Conservation (phyloP, 169 alveolate genomes). For the Sarcocystis neurona region DNA sequence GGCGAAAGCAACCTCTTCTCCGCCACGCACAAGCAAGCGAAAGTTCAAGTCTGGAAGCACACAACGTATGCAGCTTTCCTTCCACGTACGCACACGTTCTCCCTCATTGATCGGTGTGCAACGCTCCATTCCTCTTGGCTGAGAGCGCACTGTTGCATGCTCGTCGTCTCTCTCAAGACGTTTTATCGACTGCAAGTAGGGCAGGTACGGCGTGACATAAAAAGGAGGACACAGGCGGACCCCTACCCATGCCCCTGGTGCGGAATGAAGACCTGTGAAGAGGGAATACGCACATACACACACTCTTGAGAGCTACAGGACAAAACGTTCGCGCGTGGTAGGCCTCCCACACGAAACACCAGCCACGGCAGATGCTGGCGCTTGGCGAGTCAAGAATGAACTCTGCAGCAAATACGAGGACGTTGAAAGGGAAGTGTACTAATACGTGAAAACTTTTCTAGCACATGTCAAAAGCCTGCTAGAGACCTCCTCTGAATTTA, state of each 20-base stretch:
- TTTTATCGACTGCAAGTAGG: constrained; percentile 51
- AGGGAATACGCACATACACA: not conserved
- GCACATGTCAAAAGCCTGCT: too few species aligned
- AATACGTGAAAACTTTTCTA: too few species aligned
- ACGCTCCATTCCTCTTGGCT: not conserved
- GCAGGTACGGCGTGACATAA: constrained; percentile 54
- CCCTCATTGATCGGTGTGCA: not conserved
- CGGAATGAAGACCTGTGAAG: constrained; percentile 26
- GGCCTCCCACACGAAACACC: not conserved
- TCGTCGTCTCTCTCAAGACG: not conserved
- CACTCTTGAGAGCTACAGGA: not conserved
- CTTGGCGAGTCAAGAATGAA: too few species aligned
- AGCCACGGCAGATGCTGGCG: too few species aligned
- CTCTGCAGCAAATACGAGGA: too few species aligned
- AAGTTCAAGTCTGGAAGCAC: constrained; percentile 49
- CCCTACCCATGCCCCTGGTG: constrained; percentile 60
- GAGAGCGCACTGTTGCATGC: not conserved
- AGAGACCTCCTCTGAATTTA: too few species aligned
- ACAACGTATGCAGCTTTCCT: not conserved
- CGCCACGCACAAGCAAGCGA: constrained; percentile 43
- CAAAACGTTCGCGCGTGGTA: not conserved
- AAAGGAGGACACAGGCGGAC: constrained; percentile 40
- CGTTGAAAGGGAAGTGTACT: too few species aligned
- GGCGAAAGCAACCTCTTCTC: constrained; percentile 43
- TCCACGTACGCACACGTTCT: not conserved